Conservation (phyloP, 2,329 filamentous ascomycete genomes). For the Pleurostoma richardsiae region DNA sequence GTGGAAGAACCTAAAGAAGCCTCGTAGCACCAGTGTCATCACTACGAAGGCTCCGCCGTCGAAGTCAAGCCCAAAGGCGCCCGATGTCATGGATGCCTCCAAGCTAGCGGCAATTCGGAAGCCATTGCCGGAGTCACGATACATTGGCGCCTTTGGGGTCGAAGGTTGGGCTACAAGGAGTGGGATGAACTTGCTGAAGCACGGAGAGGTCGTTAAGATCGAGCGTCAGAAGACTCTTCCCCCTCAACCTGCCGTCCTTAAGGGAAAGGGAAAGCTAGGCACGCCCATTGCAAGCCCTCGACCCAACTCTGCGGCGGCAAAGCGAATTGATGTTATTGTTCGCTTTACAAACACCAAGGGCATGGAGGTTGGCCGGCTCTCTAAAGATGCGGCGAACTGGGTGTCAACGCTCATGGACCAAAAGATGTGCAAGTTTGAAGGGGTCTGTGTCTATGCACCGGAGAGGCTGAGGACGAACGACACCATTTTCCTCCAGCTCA, state of each 20-base stretch:
- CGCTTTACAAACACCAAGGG: slow-evolving; percentile 79
- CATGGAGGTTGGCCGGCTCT: slow-evolving; percentile 78
- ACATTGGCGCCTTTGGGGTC: slow-evolving; percentile 87
- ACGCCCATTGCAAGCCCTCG: slow-evolving; percentile 24
- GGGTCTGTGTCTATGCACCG: slow-evolving; percentile 81
- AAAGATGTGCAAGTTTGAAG: slow-evolving; percentile 81
- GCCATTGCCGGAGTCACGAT: slow-evolving; percentile 47
- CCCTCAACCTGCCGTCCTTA: slow-evolving; percentile 37
- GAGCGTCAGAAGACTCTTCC: slow-evolving; percentile 76
- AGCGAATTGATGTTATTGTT: slow-evolving; percentile 79
- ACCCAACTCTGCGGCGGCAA: slow-evolving; percentile 47
- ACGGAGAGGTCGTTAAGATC: slow-evolving; percentile 79
- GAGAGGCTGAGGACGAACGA: slow-evolving; percentile 85
- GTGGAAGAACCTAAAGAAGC: slow-evolving; percentile 46
- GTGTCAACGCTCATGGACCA: slow-evolving; percentile 90
- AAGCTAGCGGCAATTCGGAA: background rate
- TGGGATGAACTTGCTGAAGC: slow-evolving; percentile 67
- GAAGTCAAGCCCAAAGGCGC: background rate
- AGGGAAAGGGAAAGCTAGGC: slow-evolving; percentile 37
- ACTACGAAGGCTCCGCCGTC: slow-evolving; percentile 1
- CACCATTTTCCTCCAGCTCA: slow-evolving; percentile 85
- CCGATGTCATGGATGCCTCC: background rate
- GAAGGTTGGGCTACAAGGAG: slow-evolving; percentile 90
- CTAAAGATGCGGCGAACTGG: slow-evolving; percentile 85
- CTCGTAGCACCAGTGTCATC: slow-evolving; percentile 1